A percentile compares a stretch with the other conserved stretches of the same genome.
phyloP scores from a whole-genome alignment of 2,329 filamentous ascomycete genomes.

The Domatiomyces globalis region DNA sequence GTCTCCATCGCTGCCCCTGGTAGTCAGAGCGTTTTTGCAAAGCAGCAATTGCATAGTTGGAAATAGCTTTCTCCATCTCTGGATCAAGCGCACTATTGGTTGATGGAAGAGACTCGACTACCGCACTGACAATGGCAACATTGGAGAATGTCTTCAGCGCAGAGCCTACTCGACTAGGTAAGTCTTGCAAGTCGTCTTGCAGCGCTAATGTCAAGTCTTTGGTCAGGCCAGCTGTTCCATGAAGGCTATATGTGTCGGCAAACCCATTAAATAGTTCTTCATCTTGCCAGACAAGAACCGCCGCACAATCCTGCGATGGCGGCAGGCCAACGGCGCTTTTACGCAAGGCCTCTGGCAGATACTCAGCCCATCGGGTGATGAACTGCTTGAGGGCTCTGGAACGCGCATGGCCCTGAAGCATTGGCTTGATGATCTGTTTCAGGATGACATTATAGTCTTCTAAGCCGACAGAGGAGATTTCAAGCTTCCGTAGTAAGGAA shows the following conservation, averaged over 20 bases:
- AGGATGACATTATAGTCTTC: slow-evolving; percentile 24
- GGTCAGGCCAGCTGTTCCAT: slow-evolving; percentile 7
- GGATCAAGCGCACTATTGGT: background rate
- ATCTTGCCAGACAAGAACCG: slow-evolving; percentile 31
- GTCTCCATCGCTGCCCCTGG: slow-evolving; percentile 14
- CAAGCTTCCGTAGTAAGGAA: slow-evolving; percentile 23
- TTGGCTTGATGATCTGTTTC: slow-evolving; percentile 25
- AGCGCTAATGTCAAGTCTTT: slow-evolving; percentile 6
- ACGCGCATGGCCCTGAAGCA: slow-evolving; percentile 27
- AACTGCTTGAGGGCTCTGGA: slow-evolving; percentile 29
- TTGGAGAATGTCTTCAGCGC: slow-evolving; percentile 9
- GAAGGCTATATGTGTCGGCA: slow-evolving; percentile 8
- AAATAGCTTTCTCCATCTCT: background rate
- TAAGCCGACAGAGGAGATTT: slow-evolving; percentile 3
- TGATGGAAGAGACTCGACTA: slow-evolving; percentile 2
- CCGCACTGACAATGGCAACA: slow-evolving; percentile 7
- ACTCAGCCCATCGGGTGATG: slow-evolving; percentile 27
- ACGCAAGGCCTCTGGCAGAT: slow-evolving; percentile 25
- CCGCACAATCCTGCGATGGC: slow-evolving; percentile 18
- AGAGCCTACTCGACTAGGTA: slow-evolving; percentile 8
- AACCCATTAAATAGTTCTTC: slow-evolving; percentile 28
- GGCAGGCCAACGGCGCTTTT: slow-evolving; percentile 12
- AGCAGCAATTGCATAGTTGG: slow-evolving; percentile 2
- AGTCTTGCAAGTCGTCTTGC: slow-evolving; percentile 4
- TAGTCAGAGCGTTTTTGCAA: slow-evolving; percentile 11